Percentiles rank a stretch among this genome's conserved stretches.
Evolutionary conservation across 148 eudicot species (phyloP).

Genomic region (Linanthus parryae): DNA sequence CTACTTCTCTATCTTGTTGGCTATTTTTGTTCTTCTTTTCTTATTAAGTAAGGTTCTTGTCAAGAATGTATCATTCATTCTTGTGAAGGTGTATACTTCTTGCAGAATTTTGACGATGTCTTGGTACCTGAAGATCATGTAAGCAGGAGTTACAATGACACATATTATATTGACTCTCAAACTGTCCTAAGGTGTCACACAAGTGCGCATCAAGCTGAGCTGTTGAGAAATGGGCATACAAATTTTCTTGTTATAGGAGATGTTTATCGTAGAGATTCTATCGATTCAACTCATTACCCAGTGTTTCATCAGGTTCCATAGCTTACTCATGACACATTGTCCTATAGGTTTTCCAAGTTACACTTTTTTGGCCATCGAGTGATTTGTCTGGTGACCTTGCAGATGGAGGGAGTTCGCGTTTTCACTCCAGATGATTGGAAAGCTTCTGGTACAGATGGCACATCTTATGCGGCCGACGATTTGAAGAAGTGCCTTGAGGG

Average conservation of each 20-base stretch:
- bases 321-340: conserved; percentile 2
- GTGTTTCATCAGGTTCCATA: conserved; percentile 89
- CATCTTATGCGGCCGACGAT: conserved; percentile 65
- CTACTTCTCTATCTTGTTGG: too few relatives aligned
- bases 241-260: conserved; percentile 94
- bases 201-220: conserved; percentile 99
- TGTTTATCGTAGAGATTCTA: conserved; percentile 96
- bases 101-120: conserved; percentile 99
- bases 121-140: conserved; percentile 99
- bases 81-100: conserved; percentile 21
- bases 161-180: conserved; percentile 87
- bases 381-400: conserved; percentile 10
- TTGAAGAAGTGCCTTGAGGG: conserved; percentile 95
- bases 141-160: conserved; percentile 98
- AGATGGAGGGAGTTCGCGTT: conserved; percentile 99
- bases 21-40: neutral
- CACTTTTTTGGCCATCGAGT: neutral
- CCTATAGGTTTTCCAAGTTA: too few relatives aligned
- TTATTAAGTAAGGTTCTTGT: neutral
- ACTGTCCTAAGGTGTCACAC: conserved; percentile 96
- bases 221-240: conserved; percentile 69
- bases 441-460: conserved; percentile 69
- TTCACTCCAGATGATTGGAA: conserved; percentile 79
- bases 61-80: conserved; percentile 5
- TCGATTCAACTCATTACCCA: conserved; percentile 96